Base-by-base conservation (phyloP, 1,139 yeast species). In the Kurtzmaniella quercitrusa region DNA sequence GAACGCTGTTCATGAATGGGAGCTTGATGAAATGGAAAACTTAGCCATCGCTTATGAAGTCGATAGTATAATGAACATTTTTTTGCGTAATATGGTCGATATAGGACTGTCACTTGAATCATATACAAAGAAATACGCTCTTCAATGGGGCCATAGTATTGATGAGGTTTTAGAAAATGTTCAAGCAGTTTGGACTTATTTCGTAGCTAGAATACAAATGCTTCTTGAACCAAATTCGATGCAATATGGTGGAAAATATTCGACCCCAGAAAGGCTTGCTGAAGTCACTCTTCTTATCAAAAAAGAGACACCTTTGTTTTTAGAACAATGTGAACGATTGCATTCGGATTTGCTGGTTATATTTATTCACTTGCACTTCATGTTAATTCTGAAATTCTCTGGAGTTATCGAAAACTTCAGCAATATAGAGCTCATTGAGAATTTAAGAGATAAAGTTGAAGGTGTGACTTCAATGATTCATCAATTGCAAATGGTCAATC, bases 361-460 rank as follows among this genome's bases (percentile, higher is more conserved):
- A 26, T 26, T 26, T 11, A 14, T 26, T 26, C 30, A 26, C 30
- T 14, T 26, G n/a, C 30, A 26, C 30, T 11, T 9, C 12, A 4
- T 26, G 12, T 9, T 4, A 3, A 6, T 11, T 14, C 9, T 12
- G n/a, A 9, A 26, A 5, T 26, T 26, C n/a, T 5, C 30, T 26
- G 9, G 4, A 26, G 30, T 4, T 6, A 3, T 26, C n/a, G 30
- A 6, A 6, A 12, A 26, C 9, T 26, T 26, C 30, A 9, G n/a
- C n/a, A 26, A 54, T 43, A 54, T 60, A 8, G 64, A 64, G 16
- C 53, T 66, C 40, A 59, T 56, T 33, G 56, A 62, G 1, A 52
- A 54, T 16, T 62, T 11, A 4, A 26, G 30, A 26, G 30, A 65
- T 49, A 63, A 60, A 39, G 47, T 68, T 20, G 53, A 54, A 38